Base-by-base conservation (phyloP, 2,329 filamentous ascomycete genomes). In the Diaporthe aspalathi region DNA sequence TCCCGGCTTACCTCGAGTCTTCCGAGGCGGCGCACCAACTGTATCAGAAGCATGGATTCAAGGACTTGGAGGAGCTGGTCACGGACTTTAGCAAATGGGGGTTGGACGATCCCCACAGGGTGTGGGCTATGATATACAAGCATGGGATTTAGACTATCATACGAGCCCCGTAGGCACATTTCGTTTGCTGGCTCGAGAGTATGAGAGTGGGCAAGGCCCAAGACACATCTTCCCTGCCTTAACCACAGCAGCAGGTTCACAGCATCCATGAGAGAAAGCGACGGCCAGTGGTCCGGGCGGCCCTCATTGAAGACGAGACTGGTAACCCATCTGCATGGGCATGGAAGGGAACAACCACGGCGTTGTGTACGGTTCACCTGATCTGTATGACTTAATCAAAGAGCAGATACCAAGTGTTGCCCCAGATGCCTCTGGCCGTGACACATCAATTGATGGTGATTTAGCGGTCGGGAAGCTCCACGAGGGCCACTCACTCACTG, bases 31-130 rank as follows among this genome's bases (percentile, higher is more conserved):
- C 79, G 16, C 77, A 80, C 35, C 73, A 75, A 12, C 49, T 85
- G 53, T 85, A 85, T 71, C 68, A 77, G 70, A 83, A 79, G 65
- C 78, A 78, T 56, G 82, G 82, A 1, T 85, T 84, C 71, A 77
- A 78, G 35, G 81, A 83, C 38, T 60, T 80, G 38, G 78, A 79
- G 62, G 57, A 60, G n/a, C n/a, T 75, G 7, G 68, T 63, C 12
- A 40, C 78, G 1, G 79, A 82, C 63, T 72, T 79, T 57, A 77
- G 76, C 65, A 76, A 75, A 71, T 81, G 78, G 78, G 80, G 79
- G 3, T 69, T 76, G 3, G 73, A 76, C 52, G 72, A 73, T 22
- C 72, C 70, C 14, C 75, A 76, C 57, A 72, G 71, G 17, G 75
- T 62, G 0, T 80, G 76, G 75, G 75, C 74, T 22, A 80, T 79